Percentiles rank a stretch among this genome's conserved stretches.
Conservation (phyloP, 1,139 yeast species). For the Spencermartinsiella ligniputridi region DNA sequence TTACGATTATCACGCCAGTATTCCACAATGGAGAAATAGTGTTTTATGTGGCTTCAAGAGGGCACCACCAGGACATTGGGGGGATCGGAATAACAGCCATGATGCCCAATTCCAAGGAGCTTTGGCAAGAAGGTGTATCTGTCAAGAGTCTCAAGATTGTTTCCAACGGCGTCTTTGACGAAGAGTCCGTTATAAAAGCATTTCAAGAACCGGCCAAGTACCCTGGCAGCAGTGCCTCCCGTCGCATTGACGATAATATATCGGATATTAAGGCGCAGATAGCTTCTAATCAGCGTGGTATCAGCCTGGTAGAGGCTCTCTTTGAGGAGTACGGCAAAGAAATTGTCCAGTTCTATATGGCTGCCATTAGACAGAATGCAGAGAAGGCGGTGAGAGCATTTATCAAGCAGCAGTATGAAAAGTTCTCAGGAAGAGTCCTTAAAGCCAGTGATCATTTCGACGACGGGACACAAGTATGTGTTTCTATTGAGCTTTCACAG, state of each 20-base stretch:
- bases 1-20: slow-evolving; percentile 74
- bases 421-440: slow-evolving; percentile 27
- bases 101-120: slow-evolving; percentile 57
- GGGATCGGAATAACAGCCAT: slow-evolving; percentile 64
- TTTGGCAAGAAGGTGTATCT: slow-evolving; percentile 63
- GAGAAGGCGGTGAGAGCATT: slow-evolving; percentile 39
- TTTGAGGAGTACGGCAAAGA: slow-evolving; percentile 40
- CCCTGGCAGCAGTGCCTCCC: slow-evolving; percentile 44
- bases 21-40: slow-evolving; percentile 49
- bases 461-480: slow-evolving; percentile 42
- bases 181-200: slow-evolving; percentile 42
- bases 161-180: slow-evolving; percentile 51
- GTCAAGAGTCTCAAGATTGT: slow-evolving; percentile 55
- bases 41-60: slow-evolving; percentile 61
- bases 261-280: slow-evolving; percentile 47
- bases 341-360: slow-evolving; percentile 44
- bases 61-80: slow-evolving; percentile 68
- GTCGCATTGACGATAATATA: slow-evolving; percentile 43
- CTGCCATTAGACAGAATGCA: slow-evolving; percentile 43
- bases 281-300: slow-evolving; percentile 48
- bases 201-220: slow-evolving; percentile 37
- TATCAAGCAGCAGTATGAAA: slow-evolving; percentile 27
- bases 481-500: slow-evolving; percentile 34
- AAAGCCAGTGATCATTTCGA: slow-evolving; percentile 43
- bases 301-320: slow-evolving; percentile 38